phyloP scores from a whole-genome alignment of 169 alveolate species.

The Toxoplasma gondii region DNA sequence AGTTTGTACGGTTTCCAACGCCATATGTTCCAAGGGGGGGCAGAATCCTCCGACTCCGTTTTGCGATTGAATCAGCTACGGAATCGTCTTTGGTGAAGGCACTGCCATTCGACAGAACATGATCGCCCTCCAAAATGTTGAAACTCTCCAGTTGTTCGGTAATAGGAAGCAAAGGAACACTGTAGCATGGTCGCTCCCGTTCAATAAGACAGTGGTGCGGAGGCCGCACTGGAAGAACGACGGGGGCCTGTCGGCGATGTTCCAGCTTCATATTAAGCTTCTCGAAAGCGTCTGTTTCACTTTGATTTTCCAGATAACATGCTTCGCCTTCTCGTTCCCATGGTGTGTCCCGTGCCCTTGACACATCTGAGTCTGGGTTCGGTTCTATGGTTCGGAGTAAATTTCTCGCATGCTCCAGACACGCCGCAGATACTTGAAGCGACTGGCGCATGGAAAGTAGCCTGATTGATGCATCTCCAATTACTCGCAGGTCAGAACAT shows the following conservation, averaged over 20 bases:
- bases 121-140: too few species aligned
- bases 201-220: neutral
- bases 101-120: too few species aligned
- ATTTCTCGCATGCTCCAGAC: neutral
- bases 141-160: too few species aligned
- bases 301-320: neutral
- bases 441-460: neutral
- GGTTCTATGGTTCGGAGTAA: neutral
- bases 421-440: neutral
- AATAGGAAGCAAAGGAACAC: too few species aligned
- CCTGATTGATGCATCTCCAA: neutral
- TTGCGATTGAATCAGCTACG: neutral
- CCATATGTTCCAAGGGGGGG: neutral
- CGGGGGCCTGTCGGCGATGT: neutral
- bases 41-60: neutral
- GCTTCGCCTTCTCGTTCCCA: neutral
- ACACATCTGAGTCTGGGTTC: neutral
- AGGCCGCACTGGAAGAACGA: neutral
- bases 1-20: neutral
- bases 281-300: neutral
- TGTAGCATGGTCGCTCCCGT: too few species aligned
- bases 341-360: neutral
- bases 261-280: neutral
- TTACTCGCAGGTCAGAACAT: neutral
- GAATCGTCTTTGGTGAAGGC: too few species aligned